Evolutionary conservation across 805 yeast genomes (phyloP), one percentile per base, ranked within the genome.

Genomic region (Candida fluviatilis): DNA sequence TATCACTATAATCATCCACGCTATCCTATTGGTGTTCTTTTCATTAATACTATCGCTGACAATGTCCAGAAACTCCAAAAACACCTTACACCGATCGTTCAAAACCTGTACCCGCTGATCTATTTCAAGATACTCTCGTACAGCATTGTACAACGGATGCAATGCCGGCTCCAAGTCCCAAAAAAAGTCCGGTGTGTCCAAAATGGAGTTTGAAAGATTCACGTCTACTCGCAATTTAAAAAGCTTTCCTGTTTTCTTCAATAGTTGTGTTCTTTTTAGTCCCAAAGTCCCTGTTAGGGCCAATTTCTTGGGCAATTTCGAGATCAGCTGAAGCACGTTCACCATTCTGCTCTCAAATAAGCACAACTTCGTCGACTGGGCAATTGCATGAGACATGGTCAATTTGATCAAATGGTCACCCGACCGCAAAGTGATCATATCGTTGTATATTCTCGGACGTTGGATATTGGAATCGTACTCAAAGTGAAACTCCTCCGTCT

Each of bases 91-190:
- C 35, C 97, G 69, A 57, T 91, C 97, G 52, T 93, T 93, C 35
- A 93, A 70, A 4, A 93, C 96, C 54, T 86, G 90, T 21, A 91
- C 96, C 38, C 99, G 68, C 60, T 87, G 96, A 56, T 91, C 97
- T 45, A 93, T 90, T 61, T 93, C 99, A 40, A 93, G 65, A 52
- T 93, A 93, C 47, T 93, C 96, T 41, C 96, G 66, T 40, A 90
- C 81, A 1, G 97, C 97, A 25, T 73, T 71, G 60, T 93, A 93
- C 30, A 93, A 66, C 3, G 98, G 98, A 57, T 91, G 95, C 47
- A 93, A 72, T 27, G 95, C 90, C 4, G 99, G 99, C 62, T 93
- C 99, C 45, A 75, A 36, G 21, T 90, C 85, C 99, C 99, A 93
- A 60, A 93, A 93, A 54, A 87, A 89, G 45, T 88, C 96, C 0